These are phyloP conservation scores for Solanum chilense DNA, from an alignment of 257 asterid species.

Conservation along the genomic window DNA sequence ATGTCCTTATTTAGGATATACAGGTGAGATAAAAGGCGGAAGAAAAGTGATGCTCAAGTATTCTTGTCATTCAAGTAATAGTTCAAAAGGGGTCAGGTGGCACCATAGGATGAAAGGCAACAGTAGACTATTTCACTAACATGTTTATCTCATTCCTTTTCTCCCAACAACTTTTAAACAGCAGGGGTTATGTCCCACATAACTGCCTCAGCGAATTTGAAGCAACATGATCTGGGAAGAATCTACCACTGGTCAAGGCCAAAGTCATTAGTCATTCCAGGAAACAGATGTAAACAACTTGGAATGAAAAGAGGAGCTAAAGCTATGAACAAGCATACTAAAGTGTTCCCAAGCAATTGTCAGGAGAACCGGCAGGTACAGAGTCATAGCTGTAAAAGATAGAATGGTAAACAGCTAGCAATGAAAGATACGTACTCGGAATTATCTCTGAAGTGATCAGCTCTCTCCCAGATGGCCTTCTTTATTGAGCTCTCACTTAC, in stretches of 20 bases:
- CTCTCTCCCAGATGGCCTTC: conserved; percentile 66
- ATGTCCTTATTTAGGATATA: neutral
- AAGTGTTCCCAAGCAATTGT: neutral
- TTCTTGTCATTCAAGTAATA: neutral
- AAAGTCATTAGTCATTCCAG: neutral
- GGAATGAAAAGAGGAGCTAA: neutral
- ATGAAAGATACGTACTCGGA: conserved; percentile 44
- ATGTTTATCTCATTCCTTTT: neutral
- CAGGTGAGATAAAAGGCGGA: neutral
- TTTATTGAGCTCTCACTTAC: conserved; percentile 45
- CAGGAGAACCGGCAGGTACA: neutral
- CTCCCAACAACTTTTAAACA: neutral
- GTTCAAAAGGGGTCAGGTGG: neutral
- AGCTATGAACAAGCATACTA: neutral
- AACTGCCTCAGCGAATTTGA: neutral
- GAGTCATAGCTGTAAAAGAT: neutral
- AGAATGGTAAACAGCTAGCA: neutral
- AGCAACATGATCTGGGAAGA: neutral
- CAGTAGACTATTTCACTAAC: neutral
- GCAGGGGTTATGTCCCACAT: neutral
- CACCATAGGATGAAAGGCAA: neutral
- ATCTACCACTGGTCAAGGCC: neutral
- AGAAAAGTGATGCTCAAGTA: neutral
- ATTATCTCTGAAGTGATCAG: conserved; percentile 61
- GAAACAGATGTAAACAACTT: neutral